Conservation (phyloP, 1,284 basidiomycete species). For the Cutaneotrichosporon sp. region DNA sequence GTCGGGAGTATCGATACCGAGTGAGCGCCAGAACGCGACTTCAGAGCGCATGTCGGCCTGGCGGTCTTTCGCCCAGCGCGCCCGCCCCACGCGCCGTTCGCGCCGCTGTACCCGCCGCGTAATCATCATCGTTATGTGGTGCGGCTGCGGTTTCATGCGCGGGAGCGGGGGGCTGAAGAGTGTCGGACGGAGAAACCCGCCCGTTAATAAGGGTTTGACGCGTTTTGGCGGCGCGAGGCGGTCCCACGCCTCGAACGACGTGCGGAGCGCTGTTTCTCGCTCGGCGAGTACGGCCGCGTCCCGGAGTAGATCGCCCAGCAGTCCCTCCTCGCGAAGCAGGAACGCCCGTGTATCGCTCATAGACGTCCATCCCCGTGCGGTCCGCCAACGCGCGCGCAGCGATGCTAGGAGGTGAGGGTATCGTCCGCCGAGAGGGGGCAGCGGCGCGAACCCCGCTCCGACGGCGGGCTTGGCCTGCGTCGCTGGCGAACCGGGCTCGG, state of each 20-base stretch:
- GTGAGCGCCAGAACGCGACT: slow-evolving; percentile 46
- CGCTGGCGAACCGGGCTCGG: neutral
- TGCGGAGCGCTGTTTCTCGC: neutral
- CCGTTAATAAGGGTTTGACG: slow-evolving; percentile 59
- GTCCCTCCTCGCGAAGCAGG: slow-evolving; percentile 23
- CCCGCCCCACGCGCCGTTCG: slow-evolving; percentile 50
- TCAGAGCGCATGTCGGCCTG: slow-evolving; percentile 56
- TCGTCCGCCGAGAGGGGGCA: neutral
- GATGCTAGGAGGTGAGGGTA: slow-evolving; percentile 6
- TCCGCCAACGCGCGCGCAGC: slow-evolving; percentile 25
- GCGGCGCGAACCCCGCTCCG: neutral
- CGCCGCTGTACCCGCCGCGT: slow-evolving; percentile 53
- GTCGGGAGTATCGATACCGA: too few species aligned
- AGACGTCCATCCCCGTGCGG: slow-evolving; percentile 13
- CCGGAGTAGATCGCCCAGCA: slow-evolving; percentile 12
- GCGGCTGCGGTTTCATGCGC: slow-evolving; percentile 68
- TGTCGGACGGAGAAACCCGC: slow-evolving; percentile 60
- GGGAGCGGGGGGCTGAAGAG: slow-evolving; percentile 64
- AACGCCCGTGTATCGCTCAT: slow-evolving; percentile 15
- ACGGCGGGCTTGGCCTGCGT: neutral
- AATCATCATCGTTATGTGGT: slow-evolving; percentile 64
- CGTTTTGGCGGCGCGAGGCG: neutral
- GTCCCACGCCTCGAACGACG: slow-evolving; percentile 40
- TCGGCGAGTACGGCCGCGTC: neutral
- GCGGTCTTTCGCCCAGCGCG: slow-evolving; percentile 44